These are phyloP conservation scores for Didymella glomerata DNA, from an alignment of 2,329 filamentous ascomycete species.

Conservation along the genomic window DNA sequence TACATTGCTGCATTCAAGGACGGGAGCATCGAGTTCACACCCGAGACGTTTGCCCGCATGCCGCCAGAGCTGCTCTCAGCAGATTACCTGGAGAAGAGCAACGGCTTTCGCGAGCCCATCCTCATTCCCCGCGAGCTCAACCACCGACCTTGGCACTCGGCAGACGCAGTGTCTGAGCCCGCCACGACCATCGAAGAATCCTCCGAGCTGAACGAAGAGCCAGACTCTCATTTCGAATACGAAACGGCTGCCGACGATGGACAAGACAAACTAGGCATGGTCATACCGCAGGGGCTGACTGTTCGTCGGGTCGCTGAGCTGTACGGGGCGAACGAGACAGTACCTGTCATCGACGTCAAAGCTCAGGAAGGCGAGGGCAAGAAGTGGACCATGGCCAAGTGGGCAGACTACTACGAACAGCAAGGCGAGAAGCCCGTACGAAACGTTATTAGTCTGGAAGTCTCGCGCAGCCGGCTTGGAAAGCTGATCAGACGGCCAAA, in stretches of 20 bases:
- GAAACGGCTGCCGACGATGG: conserved; percentile 64
- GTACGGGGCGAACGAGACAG: conserved; percentile 67
- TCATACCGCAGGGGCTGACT: conserved; percentile 70
- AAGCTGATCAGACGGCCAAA: conserved; percentile 69
- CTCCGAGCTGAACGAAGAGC: conserved; percentile 7
- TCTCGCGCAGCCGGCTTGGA: conserved; percentile 70
- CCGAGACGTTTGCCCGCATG: conserved; percentile 70
- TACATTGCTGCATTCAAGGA: conserved; percentile 74
- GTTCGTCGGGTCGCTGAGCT: conserved; percentile 70
- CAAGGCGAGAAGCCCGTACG: conserved; percentile 68
- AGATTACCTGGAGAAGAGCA: conserved; percentile 69
- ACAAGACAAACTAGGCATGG: conserved; percentile 73
- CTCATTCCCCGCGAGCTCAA: conserved; percentile 71
- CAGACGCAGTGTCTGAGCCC: conserved; percentile 4
- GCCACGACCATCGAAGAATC: conserved; percentile 35
- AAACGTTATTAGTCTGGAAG: conserved; percentile 74
- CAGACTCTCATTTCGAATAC: conserved; percentile 55
- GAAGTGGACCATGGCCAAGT: conserved; percentile 70
- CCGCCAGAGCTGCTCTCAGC: conserved; percentile 69
- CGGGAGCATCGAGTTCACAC: conserved; percentile 66
- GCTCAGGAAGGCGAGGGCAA: conserved; percentile 71
- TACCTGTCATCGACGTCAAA: conserved; percentile 75
- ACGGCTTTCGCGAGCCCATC: conserved; percentile 72
- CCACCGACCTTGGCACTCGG: conserved; percentile 54
- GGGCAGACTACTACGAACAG: conserved; percentile 74